Base-by-base conservation (phyloP, 148 eudicot species). In the Gaultheria prostrata region DNA sequence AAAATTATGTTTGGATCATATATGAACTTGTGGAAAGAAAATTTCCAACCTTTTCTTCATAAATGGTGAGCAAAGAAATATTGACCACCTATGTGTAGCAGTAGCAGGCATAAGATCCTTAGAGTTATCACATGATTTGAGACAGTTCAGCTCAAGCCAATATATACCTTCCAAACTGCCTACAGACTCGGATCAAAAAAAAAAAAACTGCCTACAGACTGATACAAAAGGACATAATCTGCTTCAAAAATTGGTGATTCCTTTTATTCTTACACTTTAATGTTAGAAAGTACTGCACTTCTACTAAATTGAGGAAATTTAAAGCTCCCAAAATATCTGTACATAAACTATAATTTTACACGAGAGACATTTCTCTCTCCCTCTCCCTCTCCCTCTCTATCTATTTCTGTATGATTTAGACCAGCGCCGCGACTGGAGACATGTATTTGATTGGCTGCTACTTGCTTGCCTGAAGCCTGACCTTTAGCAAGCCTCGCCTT, bases 401-500 rank as follows among this genome's bases (percentile, higher is more conserved):
- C 8, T 5, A 6, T 26, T 13, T 43, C 0, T 11, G 10, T 20
- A 51, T 50, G 33, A 70, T 72, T 72, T 50, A 76, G 48, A n/a
- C 81, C 83, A 28, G 43, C 84, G 32, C 81, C 57, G 32, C 69
- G 50, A 65, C 78, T 15, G 3, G 78, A 72, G 50, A 51, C 67
- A 72, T 43, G 21, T 43, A 51, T 70, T 28, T 76, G 77, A 65
- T 73, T 80, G 72, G 54, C 51, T 18, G 78, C 20, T 24, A 26
- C 8, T 75, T 63, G 81, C 83, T 39, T 17, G 20, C n/a, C 78
- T 28, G 85, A 81, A 30, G 84, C 84, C 53, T 83, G 86, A 73
- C 83, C 85, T 88, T 83, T 88, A 86, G 83, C 87, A 14, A 80
- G 85, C 84, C 92, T 91, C 21, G 85, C 82, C 84, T 88, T 94